Base-by-base conservation (phyloP, 2,329 filamentous ascomycete genomes). In the Diaporthe sp. region DNA sequence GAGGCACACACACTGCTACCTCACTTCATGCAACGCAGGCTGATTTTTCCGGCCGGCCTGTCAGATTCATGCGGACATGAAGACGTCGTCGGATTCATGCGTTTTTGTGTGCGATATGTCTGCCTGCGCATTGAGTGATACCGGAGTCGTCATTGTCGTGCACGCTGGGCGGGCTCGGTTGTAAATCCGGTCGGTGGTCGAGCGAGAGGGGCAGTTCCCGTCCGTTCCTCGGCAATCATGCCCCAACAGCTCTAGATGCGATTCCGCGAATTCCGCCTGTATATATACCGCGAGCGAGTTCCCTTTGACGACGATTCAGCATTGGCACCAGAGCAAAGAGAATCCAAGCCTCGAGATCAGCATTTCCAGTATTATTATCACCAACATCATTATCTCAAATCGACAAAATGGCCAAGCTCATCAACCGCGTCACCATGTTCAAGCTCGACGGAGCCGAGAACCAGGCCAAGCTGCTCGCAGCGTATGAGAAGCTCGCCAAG, bases 401-500 rank as follows among this genome's bases (percentile, higher is more conserved):
- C n/a, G 64, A 52, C 69, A 72, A 58, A 4, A 88, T 88, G 86
- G 81, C 84, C 25, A 80, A 81, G 77, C 84, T 82, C 64, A 82
- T 89, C 75, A 84, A 87, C 79, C 84, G 88, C 71, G 80, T 88
- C 47, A 89, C 88, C 77, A 84, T 89, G 84, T 89, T 89, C 85
- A 89, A 89, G 83, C 78, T 89, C 50, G 85, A 87, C 30, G 83
- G 84, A 60, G 78, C 81, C 74, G 86, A 83, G 58, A 83, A 86
- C 76, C 86, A 86, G 79, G 75, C 84, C 78, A 83, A 81, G 79
- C 78, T 89, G 73, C 76, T 89, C 38, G 84, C 86, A 67, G 83
- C 83, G 71, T 89, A 89, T 81, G 80, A 84, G 74, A 79, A 79
- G 33, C 79, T 89, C 60, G 81, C 81, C 10, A 78, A 81, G 75